phyloP scores from a whole-genome alignment of 345 rosid species.

The Geranium rotundifolium region DNA sequence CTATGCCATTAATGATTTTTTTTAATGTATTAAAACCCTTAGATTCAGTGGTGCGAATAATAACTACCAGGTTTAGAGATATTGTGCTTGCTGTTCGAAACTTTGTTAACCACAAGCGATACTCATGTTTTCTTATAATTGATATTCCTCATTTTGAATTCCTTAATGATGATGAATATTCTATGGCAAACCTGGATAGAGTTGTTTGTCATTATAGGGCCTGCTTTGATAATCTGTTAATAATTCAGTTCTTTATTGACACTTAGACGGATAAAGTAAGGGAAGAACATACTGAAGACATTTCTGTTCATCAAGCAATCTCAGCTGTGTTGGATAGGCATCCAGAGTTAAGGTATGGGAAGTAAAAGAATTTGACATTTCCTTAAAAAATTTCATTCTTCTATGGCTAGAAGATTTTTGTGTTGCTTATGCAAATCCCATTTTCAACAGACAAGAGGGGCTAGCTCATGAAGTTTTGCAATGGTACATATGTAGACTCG shows the following conservation, averaged over 20 bases:
- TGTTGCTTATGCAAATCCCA: constrained; percentile 7
- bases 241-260: constrained; percentile 10
- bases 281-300: constrained; percentile 53
- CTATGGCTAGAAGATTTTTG: not conserved
- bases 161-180: not conserved
- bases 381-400: not conserved
- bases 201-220: not conserved
- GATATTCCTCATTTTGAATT: too few relatives aligned
- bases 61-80: too few relatives aligned
- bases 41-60: not conserved
- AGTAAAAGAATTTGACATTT: not conserved
- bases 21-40: not conserved
- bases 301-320: constrained; percentile 83
- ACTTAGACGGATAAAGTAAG: constrained; percentile 71
- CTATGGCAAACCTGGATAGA: not conserved
- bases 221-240: constrained; percentile 1
- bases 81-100: not conserved
- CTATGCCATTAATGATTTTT: not conserved
- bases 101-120: not conserved
- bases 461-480: constrained; percentile 73
- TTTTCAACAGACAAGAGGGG: constrained; percentile 52
- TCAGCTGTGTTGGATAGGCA: constrained; percentile 53
- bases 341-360: constrained; percentile 61
- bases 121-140: not conserved
- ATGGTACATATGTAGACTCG: constrained; percentile 90